Base-by-base conservation (phyloP, 768 basidiomycete genomes). In the Hydnum rufescens region DNA sequence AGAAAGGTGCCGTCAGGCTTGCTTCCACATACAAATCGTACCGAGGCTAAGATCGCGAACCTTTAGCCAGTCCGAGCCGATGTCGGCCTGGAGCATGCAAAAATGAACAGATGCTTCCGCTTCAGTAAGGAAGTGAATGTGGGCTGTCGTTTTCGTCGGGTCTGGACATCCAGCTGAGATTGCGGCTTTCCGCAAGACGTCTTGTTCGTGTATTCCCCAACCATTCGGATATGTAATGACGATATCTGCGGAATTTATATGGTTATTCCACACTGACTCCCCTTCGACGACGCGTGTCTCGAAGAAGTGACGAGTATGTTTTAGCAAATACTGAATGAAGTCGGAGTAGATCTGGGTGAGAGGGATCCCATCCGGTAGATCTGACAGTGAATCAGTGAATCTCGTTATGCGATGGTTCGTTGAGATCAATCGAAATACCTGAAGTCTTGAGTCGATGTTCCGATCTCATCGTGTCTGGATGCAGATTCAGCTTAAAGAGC, bases 51-150 rank as follows among this genome's bases (percentile, higher is more conserved):
- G n/a, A n/a, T n/a, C n/a, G n/a, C n/a, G n/a, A n/a, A 47, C 44
- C 13, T 47, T 47, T 23, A 16, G 36, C 8, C 8, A 47, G 13
- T 47, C 16, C 44, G 44, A 28, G 13, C 44, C 57, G 0, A 60
- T 59, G 34, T 68, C 58, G 0, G 66, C 69, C 49, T 64, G 66
- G 4, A 63, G 64, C 49, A 75, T 54, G 39, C 70, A 71, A 52
- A 64, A 75, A 57, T 75, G 73, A 6, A 75, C 59, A 60, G 69
- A 70, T 0, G 74, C 74, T 58, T 76, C 74, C 30, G 73, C 74
- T 53, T 76, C 75, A 0, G 70, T 69, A 8, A 74, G 69, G 26
- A 74, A 71, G 23, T 64, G 62, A 19, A 74, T 60, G 13, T 68
- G 66, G 0, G 68, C 72, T 19, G 57, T 60, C 18, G 58, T 53